Percentiles rank a stretch among this genome's conserved stretches.
These are phyloP conservation scores for Saccharomycopsis sp. DNA, from an alignment of 805 yeast genomes.

Conservation along the genomic window DNA sequence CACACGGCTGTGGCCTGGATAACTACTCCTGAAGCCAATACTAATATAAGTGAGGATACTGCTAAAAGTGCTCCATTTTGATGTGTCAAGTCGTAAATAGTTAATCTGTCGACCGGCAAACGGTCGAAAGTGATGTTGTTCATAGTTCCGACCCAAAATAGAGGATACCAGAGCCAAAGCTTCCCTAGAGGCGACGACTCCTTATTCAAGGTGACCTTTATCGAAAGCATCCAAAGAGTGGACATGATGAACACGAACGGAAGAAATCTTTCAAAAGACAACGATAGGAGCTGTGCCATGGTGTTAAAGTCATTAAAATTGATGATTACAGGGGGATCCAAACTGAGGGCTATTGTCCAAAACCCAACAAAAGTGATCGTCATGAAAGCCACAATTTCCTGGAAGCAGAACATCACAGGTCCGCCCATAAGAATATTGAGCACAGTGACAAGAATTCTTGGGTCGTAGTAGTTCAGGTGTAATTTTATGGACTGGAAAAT, in stretches of 20 bases:
- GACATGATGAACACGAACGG: constrained; percentile 69
- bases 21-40: constrained; percentile 40
- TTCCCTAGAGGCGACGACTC: constrained; percentile 36
- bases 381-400: constrained; percentile 53
- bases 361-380: constrained; percentile 57
- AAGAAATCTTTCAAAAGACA: constrained; percentile 61
- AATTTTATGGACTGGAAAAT: constrained; percentile 37
- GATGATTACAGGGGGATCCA: constrained; percentile 66
- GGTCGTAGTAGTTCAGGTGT: constrained; percentile 55
- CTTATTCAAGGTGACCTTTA: constrained; percentile 28
- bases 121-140: constrained; percentile 86
- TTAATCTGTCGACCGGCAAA: constrained; percentile 80
- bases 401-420: constrained; percentile 47
- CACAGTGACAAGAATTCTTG: constrained; percentile 48
- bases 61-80: constrained; percentile 77
- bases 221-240: constrained; percentile 47
- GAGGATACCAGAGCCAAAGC: constrained; percentile 56
- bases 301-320: constrained; percentile 37
- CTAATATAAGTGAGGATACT: constrained; percentile 38
- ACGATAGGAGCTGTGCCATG: constrained; percentile 54
- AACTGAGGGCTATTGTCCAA: constrained; percentile 71
- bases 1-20: constrained; percentile 76
- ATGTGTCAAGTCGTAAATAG: constrained; percentile 57
- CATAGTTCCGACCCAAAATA: constrained; percentile 77
- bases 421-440: constrained; percentile 57